Base-by-base conservation (phyloP, 331 rosid species). In the Malus hybrid region DNA sequence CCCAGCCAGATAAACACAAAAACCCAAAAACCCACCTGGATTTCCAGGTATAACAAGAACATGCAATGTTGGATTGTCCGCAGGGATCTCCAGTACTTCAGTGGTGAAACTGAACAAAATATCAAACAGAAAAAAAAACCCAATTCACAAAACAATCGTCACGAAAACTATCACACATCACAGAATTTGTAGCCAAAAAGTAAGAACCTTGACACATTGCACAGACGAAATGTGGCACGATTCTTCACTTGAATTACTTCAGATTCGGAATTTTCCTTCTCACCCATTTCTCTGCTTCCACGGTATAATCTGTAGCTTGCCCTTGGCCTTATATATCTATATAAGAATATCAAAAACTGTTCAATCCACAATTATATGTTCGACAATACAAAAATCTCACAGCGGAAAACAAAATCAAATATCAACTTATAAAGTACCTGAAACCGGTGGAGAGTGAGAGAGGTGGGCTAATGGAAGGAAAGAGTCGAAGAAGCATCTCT, bases 1-100 rank as follows among this genome's bases (percentile, higher is more conserved):
- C 31, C 20, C 72, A 34, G 4, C 60, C 7, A 2, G 10, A 66
- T 44, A 65, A 13, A 71, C 52, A 20, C 12, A 27, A 5, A 52
- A 63, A 87, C 97, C 57, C 39, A 73, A 5, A 52, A 63, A 87
- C 97, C 57, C 39, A 73, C 77, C 99, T 83, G 97, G 97, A 79
- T 94, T 92, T 81, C 99, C 97, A 76, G 96, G 96, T 77, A 94
- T 76, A 70, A 94, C 59, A 61, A 91, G 74, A 72, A 90, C 91
- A 67, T 94, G 97, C 80, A 90, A 48, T 60, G 48, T 79, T 73
- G 99, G 97, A 83, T 86, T 80, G 31, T 89, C 91, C 32, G 99
- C 85, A 4, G 59, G 86, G 74, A 94, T 90, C 92, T 92, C 96
- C 86, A 90, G 82, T 59, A 92, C 66, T 77, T 94, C 97, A 80